phyloP scores from a whole-genome alignment of 345 rosid species.

The Acer negundo region DNA sequence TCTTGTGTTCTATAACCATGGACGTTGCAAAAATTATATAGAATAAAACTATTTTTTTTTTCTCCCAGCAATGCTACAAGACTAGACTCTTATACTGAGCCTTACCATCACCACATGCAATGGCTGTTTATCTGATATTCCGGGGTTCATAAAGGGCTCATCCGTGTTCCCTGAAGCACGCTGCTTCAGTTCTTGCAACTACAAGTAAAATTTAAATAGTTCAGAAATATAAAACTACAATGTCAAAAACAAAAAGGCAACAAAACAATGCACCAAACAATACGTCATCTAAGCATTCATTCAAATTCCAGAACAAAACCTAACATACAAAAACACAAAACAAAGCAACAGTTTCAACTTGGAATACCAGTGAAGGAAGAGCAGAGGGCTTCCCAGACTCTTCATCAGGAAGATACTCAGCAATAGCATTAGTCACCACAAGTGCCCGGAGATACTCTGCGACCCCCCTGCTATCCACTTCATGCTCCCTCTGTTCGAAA shows the following conservation, averaged over 20 bases:
- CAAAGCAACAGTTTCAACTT: neutral
- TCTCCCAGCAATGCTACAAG: neutral
- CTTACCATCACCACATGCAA: slow-evolving; percentile 95
- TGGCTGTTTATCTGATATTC: slow-evolving; percentile 88
- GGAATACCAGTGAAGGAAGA: slow-evolving; percentile 81
- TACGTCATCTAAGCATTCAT: too few species aligned
- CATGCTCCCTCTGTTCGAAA: slow-evolving; percentile 81
- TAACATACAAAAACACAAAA: neutral
- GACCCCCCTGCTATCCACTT: slow-evolving; percentile 84
- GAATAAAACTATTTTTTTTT: neutral
- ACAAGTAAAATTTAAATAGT: slow-evolving; percentile 29
- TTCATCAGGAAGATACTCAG: slow-evolving; percentile 93
- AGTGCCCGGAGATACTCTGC: slow-evolving; percentile 91
- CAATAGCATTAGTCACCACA: slow-evolving; percentile 73
- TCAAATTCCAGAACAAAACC: neutral
- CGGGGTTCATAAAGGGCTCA: slow-evolving; percentile 76
- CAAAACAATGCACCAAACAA: too few species aligned
- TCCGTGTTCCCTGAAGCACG: slow-evolving; percentile 76
- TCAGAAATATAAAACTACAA: slow-evolving; percentile 11
- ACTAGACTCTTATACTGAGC: neutral
- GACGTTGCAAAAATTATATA: neutral
- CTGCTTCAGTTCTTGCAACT: slow-evolving; percentile 96
- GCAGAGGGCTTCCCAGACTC: slow-evolving; percentile 75
- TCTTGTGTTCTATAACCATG: neutral
- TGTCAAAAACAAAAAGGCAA: slow-evolving; percentile 4